phyloP scores from a whole-genome alignment of 148 eudicot genomes.

The Diospyros lotus region DNA sequence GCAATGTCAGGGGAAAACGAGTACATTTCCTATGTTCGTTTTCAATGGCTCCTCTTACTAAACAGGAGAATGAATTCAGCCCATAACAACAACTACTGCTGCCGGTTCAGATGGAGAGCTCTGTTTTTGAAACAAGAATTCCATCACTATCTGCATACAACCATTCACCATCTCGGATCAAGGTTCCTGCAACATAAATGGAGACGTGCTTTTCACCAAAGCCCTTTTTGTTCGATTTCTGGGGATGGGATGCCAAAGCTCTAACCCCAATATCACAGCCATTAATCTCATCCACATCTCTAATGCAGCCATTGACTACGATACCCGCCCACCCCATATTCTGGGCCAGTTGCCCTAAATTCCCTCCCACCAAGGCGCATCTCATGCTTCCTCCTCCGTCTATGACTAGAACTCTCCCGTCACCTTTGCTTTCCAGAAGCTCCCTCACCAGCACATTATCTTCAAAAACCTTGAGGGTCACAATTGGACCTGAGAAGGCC shows the following conservation, averaged over 20 bases:
- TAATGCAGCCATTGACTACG: conserved; percentile 36
- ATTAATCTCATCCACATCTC: conserved; percentile 43
- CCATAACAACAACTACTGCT: too few species aligned
- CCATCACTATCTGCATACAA: conserved; percentile 49
- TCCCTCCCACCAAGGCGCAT: conserved; percentile 42
- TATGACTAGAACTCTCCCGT: conserved; percentile 41
- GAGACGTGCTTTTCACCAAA: conserved; percentile 34
- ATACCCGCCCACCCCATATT: conserved; percentile 48
- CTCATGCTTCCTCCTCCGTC: conserved; percentile 46
- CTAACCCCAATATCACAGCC: conserved; percentile 43
- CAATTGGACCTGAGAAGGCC: conserved; percentile 34
- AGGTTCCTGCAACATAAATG: conserved; percentile 28
- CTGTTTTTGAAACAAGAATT: conserved; percentile 32
- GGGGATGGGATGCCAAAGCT: conserved; percentile 39
- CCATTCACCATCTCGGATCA: conserved; percentile 37
- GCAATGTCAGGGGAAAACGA: too few species aligned
- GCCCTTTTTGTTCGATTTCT: conserved; percentile 33
- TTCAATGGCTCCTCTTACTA: too few species aligned
- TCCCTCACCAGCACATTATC: conserved; percentile 46
- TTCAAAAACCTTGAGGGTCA: conserved; percentile 40
- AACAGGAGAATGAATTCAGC: too few species aligned
- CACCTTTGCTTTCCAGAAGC: conserved; percentile 38
- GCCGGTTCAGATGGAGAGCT: conserved; percentile 25
- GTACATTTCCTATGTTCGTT: too few species aligned
- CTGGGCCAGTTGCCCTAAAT: conserved; percentile 37